Evolutionary conservation across 768 basidiomycete species (phyloP).

Genomic region (Pleurotus cornucopiae): DNA sequence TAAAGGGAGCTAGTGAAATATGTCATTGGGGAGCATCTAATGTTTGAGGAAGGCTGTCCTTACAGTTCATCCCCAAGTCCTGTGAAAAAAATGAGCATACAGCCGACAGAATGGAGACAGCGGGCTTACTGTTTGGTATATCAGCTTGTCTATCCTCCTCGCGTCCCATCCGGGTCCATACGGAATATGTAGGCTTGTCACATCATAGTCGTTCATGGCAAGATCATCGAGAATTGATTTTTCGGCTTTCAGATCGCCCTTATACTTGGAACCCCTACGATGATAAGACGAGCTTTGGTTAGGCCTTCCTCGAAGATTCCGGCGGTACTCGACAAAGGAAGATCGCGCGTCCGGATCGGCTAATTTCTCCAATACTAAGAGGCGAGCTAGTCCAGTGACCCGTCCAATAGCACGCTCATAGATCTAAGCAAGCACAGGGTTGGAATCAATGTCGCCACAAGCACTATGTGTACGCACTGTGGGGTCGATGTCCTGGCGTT

Average conservation of each 20-base stretch:
- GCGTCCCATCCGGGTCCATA: constrained; percentile 62
- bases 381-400: constrained; percentile 56
- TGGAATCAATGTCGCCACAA: neutral
- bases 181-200: constrained; percentile 50
- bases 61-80: constrained; percentile 60
- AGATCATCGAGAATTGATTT: constrained; percentile 31
- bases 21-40: neutral
- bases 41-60: constrained; percentile 8
- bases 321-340: constrained; percentile 42
- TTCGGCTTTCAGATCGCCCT: constrained; percentile 52
- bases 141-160: constrained; percentile 48
- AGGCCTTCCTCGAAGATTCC: constrained; percentile 47
- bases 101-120: neutral
- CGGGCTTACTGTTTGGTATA: constrained; percentile 48
- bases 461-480: constrained; percentile 33
- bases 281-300: constrained; percentile 22
- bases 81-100: constrained; percentile 14
- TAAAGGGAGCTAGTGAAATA: constrained; percentile 43
- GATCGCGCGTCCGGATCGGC: constrained; percentile 37
- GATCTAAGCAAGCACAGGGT: constrained; percentile 31
- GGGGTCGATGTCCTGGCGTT: constrained; percentile 51
- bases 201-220: constrained; percentile 57
- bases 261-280: constrained; percentile 36
- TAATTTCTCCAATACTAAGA: constrained; percentile 61
- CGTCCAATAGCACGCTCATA: constrained; percentile 55